These are phyloP conservation scores for Zygosaccharomyces siamensis DNA, from an alignment of 805 yeast genomes.

Conservation along the genomic window DNA sequence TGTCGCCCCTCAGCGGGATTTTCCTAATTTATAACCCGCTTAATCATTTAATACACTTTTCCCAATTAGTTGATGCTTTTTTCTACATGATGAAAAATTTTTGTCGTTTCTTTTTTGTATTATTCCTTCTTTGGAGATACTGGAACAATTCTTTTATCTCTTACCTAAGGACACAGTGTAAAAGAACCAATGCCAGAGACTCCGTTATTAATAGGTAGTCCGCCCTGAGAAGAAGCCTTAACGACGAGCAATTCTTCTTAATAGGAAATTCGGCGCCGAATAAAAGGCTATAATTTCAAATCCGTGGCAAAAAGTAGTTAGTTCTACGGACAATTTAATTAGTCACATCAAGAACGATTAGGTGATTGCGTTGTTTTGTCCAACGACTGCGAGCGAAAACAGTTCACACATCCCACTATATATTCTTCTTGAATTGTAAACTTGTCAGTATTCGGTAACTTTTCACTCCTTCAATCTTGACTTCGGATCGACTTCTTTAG, in stretches of 20 bases:
- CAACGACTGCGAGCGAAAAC: neutral
- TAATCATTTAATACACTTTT: neutral
- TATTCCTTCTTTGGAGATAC: no score
- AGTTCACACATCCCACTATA: neutral
- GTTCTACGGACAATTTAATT: neutral
- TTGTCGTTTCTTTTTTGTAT: neutral
- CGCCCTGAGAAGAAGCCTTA: no score
- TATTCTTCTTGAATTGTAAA: slow-evolving; percentile 3
- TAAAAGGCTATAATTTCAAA: neutral
- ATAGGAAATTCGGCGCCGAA: neutral
- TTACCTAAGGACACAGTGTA: no score
- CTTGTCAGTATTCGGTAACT: slow-evolving; percentile 1
- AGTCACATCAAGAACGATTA: slow-evolving; percentile 3
- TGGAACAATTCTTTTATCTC: no score
- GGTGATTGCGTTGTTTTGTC: slow-evolving; percentile 1
- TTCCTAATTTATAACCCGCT: neutral
- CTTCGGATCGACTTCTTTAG: neutral
- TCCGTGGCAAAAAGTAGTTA: neutral
- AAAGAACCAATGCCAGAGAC: no score
- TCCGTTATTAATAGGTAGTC: no score
- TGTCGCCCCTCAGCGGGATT: neutral
- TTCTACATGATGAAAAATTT: neutral
- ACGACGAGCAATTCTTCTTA: no score
- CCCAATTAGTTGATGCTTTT: neutral
- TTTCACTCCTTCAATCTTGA: neutral